Evolutionary conservation across 768 basidiomycete species (phyloP).

Genomic region (Agrocybe chaxingu): DNA sequence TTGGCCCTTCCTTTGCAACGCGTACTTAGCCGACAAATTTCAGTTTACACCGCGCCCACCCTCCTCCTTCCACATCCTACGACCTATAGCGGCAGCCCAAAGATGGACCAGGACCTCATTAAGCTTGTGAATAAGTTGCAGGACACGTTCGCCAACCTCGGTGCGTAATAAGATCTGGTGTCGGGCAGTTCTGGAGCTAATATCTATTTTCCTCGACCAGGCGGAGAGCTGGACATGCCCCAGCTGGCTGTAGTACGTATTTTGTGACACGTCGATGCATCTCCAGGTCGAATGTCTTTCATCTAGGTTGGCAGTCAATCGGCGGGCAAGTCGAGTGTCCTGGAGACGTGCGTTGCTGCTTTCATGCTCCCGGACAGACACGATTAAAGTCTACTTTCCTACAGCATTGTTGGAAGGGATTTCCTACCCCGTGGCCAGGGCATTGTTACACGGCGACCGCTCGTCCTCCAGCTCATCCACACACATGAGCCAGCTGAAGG

Average conservation of each 20-base stretch:
- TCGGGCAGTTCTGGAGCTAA: constrained; percentile 11
- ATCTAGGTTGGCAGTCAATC: constrained; percentile 92
- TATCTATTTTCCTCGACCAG: constrained; percentile 32
- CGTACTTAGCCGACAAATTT: constrained; percentile 2
- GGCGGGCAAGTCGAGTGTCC: constrained; percentile 91
- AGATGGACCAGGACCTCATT: constrained; percentile 93
- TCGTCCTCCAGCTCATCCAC: constrained; percentile 94
- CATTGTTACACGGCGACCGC: constrained; percentile 94
- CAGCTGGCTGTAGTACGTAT: constrained; percentile 81
- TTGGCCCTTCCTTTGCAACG: constrained; percentile 10
- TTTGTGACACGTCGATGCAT: background rate
- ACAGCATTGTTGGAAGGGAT: constrained; percentile 90
- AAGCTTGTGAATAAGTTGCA: constrained; percentile 94
- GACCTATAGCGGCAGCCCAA: background rate
- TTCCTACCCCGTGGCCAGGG: constrained; percentile 88
- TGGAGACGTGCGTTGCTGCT: constrained; percentile 76
- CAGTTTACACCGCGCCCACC: background rate
- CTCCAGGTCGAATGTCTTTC: constrained; percentile 9
- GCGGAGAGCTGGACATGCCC: constrained; percentile 90
- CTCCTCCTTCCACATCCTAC: background rate
- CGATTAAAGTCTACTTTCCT: constrained; percentile 3
- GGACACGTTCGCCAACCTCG: constrained; percentile 86
- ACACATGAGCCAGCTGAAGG: constrained; percentile 62
- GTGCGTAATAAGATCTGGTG: constrained; percentile 39
- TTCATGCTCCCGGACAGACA: constrained; percentile 3